Base-by-base conservation (phyloP, 805 yeast genomes). In the Ogataea sp. region DNA sequence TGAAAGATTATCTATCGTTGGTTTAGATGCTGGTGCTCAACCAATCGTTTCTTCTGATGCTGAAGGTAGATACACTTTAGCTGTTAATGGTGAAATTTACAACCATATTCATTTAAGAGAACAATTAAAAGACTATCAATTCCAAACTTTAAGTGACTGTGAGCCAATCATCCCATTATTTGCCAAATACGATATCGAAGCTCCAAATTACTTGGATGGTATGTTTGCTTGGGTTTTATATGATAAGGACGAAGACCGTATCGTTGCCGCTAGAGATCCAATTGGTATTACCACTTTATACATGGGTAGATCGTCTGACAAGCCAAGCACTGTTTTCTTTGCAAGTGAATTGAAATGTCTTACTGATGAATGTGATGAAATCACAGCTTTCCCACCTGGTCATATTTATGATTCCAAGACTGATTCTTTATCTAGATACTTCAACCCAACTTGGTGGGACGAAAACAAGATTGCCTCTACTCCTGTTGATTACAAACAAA, bases 41-140 rank as follows among this genome's bases (percentile, higher is more conserved):
- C 99, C 99, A 50, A 83, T 93, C 67, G 72, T 81, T 46, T 83
- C 86, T 44, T 69, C 73, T 41, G 95, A 88, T 53, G 94, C 74
- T 44, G 26, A 23, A 23, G 33, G 33, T 30, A 66, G 80, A 52
- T 75, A 75, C 59, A 64, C 78, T 27, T 70, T 93, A 47, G 78
- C 94, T 44, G 98, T 93, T 61, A 93, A 93, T 72, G 99, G 97
- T 54, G 99, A 93, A 68, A 90, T 93, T 56, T 93, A 93, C 70
- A 93, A 93, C 82, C 98, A 93, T 68, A 86, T 89, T 63, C 73
- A 81, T 52, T 60, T 93, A 58, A 82, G 99, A 73, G 75, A 74
- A 36, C 75, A 84, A 65, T 76, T 81, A 56, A 52, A 70, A 37
- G 83, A 75, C 39, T 93, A 93, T 66, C 61, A 68, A 44, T 93